A percentile compares a stretch with the other conserved stretches of the same genome.
phyloP scores from a whole-genome alignment of 2,329 filamentous ascomycete genomes.

The Xylariaceae sp. region DNA sequence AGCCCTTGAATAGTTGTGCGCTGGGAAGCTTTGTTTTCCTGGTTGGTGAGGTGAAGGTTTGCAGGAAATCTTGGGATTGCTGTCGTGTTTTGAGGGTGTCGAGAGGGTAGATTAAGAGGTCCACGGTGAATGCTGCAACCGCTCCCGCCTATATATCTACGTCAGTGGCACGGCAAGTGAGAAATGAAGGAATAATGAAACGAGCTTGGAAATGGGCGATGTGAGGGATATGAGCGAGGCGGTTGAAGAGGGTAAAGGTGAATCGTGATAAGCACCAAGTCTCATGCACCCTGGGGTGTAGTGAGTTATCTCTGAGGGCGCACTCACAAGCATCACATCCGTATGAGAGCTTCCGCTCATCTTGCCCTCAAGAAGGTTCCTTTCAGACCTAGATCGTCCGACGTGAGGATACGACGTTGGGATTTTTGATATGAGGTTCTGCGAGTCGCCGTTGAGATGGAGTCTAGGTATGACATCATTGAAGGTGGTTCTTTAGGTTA shows the following conservation, averaged over 20 bases:
- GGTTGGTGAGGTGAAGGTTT: slow-evolving; percentile 57
- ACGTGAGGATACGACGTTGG: too few relatives aligned
- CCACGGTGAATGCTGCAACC: slow-evolving; percentile 79
- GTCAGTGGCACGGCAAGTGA: slow-evolving; percentile 5
- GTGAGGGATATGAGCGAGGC: too few relatives aligned
- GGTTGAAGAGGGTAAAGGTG: too few relatives aligned
- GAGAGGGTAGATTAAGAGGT: slow-evolving; percentile 80
- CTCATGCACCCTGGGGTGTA: not conserved
- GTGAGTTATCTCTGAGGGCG: not conserved
- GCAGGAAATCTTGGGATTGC: slow-evolving; percentile 72
- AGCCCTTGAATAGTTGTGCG: slow-evolving; percentile 54
- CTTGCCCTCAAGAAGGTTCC: not conserved
- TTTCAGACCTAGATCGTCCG: too few relatives aligned
- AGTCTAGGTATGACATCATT: too few relatives aligned
- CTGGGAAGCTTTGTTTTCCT: slow-evolving; percentile 49
- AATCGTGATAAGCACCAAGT: not conserved
- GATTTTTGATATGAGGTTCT: too few relatives aligned
- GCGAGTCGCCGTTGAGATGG: too few relatives aligned
- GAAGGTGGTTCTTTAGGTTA: too few relatives aligned
- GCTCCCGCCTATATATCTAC: slow-evolving; percentile 64
- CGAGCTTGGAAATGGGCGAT: too few relatives aligned
- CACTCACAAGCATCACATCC: slow-evolving; percentile 29
- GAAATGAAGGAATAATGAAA: too few relatives aligned
- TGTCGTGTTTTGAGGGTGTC: slow-evolving; percentile 87
- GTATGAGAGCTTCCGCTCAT: slow-evolving; percentile 27